Base-by-base conservation (phyloP, 2,329 filamentous ascomycete genomes). In the Botrytis squamosa region DNA sequence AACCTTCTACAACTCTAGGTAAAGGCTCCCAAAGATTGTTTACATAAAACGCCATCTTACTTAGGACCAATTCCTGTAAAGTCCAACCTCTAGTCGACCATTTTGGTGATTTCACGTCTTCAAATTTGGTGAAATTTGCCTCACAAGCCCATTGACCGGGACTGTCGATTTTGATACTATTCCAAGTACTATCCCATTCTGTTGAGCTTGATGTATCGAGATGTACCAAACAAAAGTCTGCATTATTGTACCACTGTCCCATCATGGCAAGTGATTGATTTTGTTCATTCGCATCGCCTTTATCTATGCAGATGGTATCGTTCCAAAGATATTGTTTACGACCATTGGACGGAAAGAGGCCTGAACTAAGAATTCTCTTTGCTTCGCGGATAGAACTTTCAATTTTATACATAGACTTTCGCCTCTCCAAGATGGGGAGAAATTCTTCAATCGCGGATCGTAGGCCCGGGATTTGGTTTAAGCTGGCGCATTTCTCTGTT, bases 261-360 rank as follows among this genome's bases (percentile, higher is more conserved):
- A 81, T 82, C 49, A 79, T 76, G 4, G 81, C 79, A 44, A 82
- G 76, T 18, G 80, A 81, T 71, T 79, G 78, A 42, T 74, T 77
- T 8, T 81, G 76, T 75, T 82, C 81, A 33, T 77, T 78, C 59
- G 74, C 77, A 71, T 81, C 77, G 4, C 70, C 71, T 62, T 80
- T 81, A 75, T 82, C 78, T 70, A 82, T 82, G 72, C 81, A 82
- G 73, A 79, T 81, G 1, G 80, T 80, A 73, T 82, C 81, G 9
- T 78, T 78, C 81, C 81, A 82, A 20, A 82, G 36, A 66, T 81
- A 82, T 29, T 76, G 75, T 60, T 78, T 80, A 46, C n/a, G 63
- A 49, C 77, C 78, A 8, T 77, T 76, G 10, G 52, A 74, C 29
- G 77, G 75, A 36, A 81, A 81, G 3, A 78, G 73, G 52, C 78